Conservation (phyloP, 129 eudicot genomes). For the Rutidosis leptorrhynchoides region DNA sequence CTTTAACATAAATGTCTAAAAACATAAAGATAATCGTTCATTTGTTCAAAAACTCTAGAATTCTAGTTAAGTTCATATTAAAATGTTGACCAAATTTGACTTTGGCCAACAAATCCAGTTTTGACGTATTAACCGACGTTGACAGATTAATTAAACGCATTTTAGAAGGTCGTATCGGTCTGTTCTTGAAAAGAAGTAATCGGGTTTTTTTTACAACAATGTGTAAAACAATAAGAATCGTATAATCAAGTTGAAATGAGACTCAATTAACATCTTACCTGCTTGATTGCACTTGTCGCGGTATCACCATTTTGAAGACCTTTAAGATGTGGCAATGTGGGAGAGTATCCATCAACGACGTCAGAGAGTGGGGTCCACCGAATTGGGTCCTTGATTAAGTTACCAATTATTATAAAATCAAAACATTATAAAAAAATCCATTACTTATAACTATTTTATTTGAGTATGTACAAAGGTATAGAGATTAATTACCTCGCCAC, state of each 20-base stretch:
- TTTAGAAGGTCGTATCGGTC: too few relatives aligned
- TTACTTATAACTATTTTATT: background rate
- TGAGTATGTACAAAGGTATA: background rate
- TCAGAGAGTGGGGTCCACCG: constrained; percentile 98
- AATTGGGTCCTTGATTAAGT: constrained; percentile 73
- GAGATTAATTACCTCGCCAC: constrained; percentile 77
- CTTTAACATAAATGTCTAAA: too few relatives aligned
- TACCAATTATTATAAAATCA: constrained; percentile 29
- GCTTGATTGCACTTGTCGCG: constrained; percentile 99
- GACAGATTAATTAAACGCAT: too few relatives aligned
- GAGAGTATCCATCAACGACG: constrained; percentile 99
- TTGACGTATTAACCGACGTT: too few relatives aligned
- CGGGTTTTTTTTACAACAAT: too few relatives aligned
- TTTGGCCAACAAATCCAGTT: too few relatives aligned
- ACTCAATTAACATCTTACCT: constrained; percentile 42
- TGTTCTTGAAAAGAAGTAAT: too few relatives aligned
- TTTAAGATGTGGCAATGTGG: constrained; percentile 95
- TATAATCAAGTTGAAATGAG: constrained; percentile 10
- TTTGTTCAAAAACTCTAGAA: too few relatives aligned
- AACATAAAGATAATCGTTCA: too few relatives aligned
- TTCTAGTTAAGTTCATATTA: too few relatives aligned
- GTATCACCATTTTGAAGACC: constrained; percentile 99
- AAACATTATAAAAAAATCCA: constrained; percentile 7
- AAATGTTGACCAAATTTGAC: too few relatives aligned
- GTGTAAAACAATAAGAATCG: background rate